A percentile compares a stretch with the other conserved stretches of the same genome.
phyloP scores from a whole-genome alignment of 2,329 filamentous ascomycete species.

The Dactylellina cionopaga region DNA sequence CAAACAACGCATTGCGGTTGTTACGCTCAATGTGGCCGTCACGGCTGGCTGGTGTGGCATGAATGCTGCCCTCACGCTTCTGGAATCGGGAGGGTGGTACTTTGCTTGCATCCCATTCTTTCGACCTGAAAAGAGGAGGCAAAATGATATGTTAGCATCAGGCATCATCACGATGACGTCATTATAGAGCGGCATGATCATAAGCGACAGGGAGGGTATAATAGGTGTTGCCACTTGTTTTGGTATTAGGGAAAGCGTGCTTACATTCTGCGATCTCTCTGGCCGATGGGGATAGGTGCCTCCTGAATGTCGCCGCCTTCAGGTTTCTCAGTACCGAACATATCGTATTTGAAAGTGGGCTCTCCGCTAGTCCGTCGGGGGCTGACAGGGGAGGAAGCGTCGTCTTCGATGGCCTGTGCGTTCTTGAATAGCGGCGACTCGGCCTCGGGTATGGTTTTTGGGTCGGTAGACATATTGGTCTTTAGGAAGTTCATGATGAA shows the following conservation, averaged over 20 bases:
- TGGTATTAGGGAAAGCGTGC: not conserved
- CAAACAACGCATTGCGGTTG: conserved; percentile 70
- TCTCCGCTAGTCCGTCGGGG: conserved; percentile 27
- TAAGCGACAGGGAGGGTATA: not conserved
- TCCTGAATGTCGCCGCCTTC: conserved; percentile 24
- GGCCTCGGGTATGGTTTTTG: conserved; percentile 36
- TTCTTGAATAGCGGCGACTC: conserved; percentile 32
- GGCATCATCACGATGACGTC: conserved; percentile 50
- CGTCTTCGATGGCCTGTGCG: conserved; percentile 41
- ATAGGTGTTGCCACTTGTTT: not conserved
- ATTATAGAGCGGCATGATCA: conserved; percentile 23
- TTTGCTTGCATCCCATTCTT: conserved; percentile 69
- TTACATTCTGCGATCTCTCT: conserved; percentile 46
- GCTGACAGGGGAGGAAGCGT: conserved; percentile 29
- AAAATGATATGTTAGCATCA: conserved; percentile 24
- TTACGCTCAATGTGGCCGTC: conserved; percentile 73
- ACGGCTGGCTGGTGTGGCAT: conserved; percentile 72
- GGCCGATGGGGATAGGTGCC: not conserved
- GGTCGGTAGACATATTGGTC: conserved; percentile 34
- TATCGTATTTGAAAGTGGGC: conserved; percentile 43
- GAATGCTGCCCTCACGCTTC: conserved; percentile 75
- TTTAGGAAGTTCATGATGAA: conserved; percentile 29
- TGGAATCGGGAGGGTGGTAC: conserved; percentile 75
- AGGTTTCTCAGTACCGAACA: conserved; percentile 32
- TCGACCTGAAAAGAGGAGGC: conserved; percentile 53